phyloP scores from a whole-genome alignment of 371 early-diverging fungal species.

The Mortierella sp. region DNA sequence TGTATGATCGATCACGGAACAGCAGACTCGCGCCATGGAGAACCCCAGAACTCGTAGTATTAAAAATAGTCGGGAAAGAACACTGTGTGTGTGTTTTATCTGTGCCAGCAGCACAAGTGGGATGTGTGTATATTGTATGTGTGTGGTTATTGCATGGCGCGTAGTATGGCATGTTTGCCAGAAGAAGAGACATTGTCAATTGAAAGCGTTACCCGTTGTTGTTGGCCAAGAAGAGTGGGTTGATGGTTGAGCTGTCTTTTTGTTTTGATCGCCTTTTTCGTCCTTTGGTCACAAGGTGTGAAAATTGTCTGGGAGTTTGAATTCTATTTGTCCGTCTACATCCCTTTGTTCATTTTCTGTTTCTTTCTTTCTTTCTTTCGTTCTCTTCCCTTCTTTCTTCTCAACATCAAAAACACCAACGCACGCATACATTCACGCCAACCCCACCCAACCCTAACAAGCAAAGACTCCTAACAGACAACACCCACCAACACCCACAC shows the following conservation, averaged over 20 bases:
- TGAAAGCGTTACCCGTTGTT: no score
- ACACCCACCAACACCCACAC: not conserved
- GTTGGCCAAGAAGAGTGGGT: no score
- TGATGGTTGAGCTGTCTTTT: no score
- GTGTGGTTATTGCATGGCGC: no score
- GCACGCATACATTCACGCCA: not conserved
- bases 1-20: not conserved
- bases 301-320: no score
- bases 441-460: not conserved
- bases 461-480: no score
- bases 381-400: not conserved
- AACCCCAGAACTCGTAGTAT: not conserved
- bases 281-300: not conserved
- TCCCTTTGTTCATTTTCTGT: not conserved
- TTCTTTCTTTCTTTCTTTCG: not conserved
- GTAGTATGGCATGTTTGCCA: no score
- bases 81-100: not conserved
- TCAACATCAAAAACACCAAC: not conserved
- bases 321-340: no score
- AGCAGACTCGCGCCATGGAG: not conserved
- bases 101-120: no score
- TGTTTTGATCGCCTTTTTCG: no score
- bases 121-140: not conserved
- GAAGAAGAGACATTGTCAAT: no score
- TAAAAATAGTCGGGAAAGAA: not conserved